These are phyloP conservation scores for Xerocomus amazonicus DNA, from an alignment of 1,284 basidiomycete species.

Conservation along the genomic window DNA sequence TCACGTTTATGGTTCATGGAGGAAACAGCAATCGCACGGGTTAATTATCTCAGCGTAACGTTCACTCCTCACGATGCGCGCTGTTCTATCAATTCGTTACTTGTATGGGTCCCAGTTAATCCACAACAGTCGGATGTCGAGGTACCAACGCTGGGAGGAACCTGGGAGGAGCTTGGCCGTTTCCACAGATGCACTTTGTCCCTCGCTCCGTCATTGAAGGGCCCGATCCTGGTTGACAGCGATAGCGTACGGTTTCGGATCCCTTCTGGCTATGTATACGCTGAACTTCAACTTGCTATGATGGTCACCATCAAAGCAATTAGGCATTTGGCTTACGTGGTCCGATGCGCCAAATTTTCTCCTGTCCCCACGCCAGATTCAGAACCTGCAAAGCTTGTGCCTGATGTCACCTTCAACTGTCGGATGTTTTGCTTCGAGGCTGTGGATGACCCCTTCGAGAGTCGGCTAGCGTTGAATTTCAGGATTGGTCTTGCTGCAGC, in stretches of 20 bases:
- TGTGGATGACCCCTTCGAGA: slow-evolving; percentile 88
- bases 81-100: slow-evolving; percentile 38
- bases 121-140: slow-evolving; percentile 22
- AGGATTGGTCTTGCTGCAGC: slow-evolving; percentile 76
- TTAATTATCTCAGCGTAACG: slow-evolving; percentile 41
- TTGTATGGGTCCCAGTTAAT: slow-evolving; percentile 45
- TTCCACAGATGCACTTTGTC: slow-evolving; percentile 60
- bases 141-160: slow-evolving; percentile 27
- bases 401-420: slow-evolving; percentile 62
- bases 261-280: slow-evolving; percentile 75
- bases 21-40: slow-evolving; percentile 45
- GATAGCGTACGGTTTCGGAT: slow-evolving; percentile 74
- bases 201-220: slow-evolving; percentile 27
- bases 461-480: slow-evolving; percentile 76
- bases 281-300: slow-evolving; percentile 69
- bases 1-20: slow-evolving; percentile 45
- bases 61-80: slow-evolving; percentile 17
- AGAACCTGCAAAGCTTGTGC: slow-evolving; percentile 71
- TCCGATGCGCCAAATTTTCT: slow-evolving; percentile 44
- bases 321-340: slow-evolving; percentile 58
- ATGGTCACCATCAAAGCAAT: slow-evolving; percentile 64
- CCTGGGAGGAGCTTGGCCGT: slow-evolving; percentile 80
- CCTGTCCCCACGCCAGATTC: slow-evolving; percentile 54
- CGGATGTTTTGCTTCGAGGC: slow-evolving; percentile 71
- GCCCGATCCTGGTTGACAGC: slow-evolving; percentile 49